These are phyloP conservation scores for Pseudodiploospora longispora DNA, from an alignment of 2,329 filamentous ascomycete species.

Conservation along the genomic window DNA sequence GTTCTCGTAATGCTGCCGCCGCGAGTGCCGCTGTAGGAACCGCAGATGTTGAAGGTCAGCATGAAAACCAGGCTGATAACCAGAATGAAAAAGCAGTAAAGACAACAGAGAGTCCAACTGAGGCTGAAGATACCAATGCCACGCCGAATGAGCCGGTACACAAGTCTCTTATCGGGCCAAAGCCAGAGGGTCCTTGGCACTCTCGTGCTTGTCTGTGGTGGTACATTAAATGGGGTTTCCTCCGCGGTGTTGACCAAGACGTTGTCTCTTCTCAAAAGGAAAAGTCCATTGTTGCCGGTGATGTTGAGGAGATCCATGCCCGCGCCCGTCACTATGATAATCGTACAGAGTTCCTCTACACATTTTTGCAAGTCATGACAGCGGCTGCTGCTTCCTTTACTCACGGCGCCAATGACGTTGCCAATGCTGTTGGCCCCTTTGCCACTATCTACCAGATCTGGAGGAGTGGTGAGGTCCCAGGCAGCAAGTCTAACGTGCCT, in stretches of 20 bases:
- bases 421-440: conserved; percentile 55
- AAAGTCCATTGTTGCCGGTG: conserved; percentile 38
- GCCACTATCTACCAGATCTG: conserved; percentile 56
- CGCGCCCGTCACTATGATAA: conserved; percentile 53
- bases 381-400: conserved; percentile 56
- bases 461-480: conserved; percentile 35
- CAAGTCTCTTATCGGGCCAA: conserved; percentile 29
- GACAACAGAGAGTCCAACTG: neutral
- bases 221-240: conserved; percentile 34
- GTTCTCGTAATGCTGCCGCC: conserved; percentile 14
- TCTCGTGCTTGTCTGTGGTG: conserved; percentile 33
- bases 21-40: conserved; percentile 17
- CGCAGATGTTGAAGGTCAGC: neutral
- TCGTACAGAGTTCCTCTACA: conserved; percentile 52
- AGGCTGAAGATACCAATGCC: conserved; percentile 21
- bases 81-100: too few species aligned
- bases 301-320: conserved; percentile 48
- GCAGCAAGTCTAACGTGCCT: conserved; percentile 41
- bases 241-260: conserved; percentile 39
- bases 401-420: conserved; percentile 60
- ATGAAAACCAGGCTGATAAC: neutral
- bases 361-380: conserved; percentile 52
- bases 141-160: conserved; percentile 9
- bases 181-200: conserved; percentile 37
- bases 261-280: conserved; percentile 29